phyloP scores from a whole-genome alignment of 805 yeast genomes.

The Hanseniaspora vineae region DNA sequence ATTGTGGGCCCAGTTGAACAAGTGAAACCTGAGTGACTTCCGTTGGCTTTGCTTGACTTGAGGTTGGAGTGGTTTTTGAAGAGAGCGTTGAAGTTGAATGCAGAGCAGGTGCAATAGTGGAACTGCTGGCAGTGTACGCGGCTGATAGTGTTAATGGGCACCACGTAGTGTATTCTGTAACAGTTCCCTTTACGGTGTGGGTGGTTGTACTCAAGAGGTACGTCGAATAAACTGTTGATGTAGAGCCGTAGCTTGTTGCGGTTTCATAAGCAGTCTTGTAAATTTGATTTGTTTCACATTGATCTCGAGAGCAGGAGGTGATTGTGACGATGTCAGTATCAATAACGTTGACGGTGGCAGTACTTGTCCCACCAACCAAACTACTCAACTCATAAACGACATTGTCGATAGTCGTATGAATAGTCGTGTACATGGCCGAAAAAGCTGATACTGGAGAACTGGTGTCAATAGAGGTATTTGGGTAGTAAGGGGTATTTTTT shows the following conservation, averaged over 20 bases:
- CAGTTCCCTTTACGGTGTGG: slow-evolving; percentile 17
- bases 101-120: slow-evolving; percentile 7
- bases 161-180: slow-evolving; percentile 26
- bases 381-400: not conserved
- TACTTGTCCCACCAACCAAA: slow-evolving; percentile 1
- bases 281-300: slow-evolving; percentile 1
- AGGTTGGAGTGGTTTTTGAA: not conserved
- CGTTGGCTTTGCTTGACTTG: too few relatives aligned
- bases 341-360: not conserved
- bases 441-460: not conserved
- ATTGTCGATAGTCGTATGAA: not conserved
- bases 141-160: slow-evolving; percentile 4
- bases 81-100: not conserved
- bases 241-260: slow-evolving; percentile 7
- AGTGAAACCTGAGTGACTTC: too few relatives aligned
- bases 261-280: slow-evolving; percentile 10
- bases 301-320: slow-evolving; percentile 1
- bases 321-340: slow-evolving; percentile 3
- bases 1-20: too few relatives aligned
- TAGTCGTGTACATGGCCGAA: not conserved
- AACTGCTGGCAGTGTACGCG: slow-evolving; percentile 2
- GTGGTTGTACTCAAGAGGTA: slow-evolving; percentile 22
- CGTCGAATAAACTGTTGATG: slow-evolving; percentile 14
- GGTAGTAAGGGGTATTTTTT: too few relatives aligned
- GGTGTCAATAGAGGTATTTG: not conserved